Conservation (phyloP, 2,329 filamentous ascomycete genomes). For the Penicillium sp. region DNA sequence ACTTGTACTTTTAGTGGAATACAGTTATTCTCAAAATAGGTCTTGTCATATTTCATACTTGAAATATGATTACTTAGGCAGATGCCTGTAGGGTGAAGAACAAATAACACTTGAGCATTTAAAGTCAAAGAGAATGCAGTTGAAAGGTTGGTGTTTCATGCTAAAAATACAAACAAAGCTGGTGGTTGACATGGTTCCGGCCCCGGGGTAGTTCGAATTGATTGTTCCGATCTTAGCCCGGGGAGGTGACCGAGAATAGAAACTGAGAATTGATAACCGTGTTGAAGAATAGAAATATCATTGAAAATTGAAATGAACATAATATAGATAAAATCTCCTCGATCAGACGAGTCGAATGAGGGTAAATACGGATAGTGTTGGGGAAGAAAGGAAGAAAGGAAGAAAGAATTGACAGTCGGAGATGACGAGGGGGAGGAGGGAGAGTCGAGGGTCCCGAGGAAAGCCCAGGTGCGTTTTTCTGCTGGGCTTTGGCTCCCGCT, state of each 20-base stretch:
- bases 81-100: background rate
- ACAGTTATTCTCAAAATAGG: background rate
- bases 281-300: background rate
- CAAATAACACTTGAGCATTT: background rate
- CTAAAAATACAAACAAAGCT: constrained; percentile 9
- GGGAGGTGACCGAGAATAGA: constrained; percentile 4
- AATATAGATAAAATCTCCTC: constrained; percentile 36
- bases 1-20: background rate
- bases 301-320: constrained; percentile 1
- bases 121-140: background rate
- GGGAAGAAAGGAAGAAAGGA: constrained; percentile 15
- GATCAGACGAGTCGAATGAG: constrained; percentile 59
- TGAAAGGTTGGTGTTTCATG: constrained; percentile 3
- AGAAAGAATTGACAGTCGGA: constrained; percentile 23
- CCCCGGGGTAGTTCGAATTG: constrained; percentile 1
- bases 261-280: constrained; percentile 21
- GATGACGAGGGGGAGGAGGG: constrained; percentile 37
- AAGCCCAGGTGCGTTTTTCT: constrained; percentile 17
- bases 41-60: background rate
- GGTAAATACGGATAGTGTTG: constrained; percentile 59
- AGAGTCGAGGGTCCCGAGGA: constrained; percentile 31
- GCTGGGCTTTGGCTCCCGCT: constrained; percentile 29
- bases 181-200: constrained; percentile 11
- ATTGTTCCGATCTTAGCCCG: constrained; percentile 10
- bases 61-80: background rate